These are phyloP conservation scores for Leucocoprinus sp. DNA, from an alignment of 768 basidiomycete species.

Conservation along the genomic window DNA sequence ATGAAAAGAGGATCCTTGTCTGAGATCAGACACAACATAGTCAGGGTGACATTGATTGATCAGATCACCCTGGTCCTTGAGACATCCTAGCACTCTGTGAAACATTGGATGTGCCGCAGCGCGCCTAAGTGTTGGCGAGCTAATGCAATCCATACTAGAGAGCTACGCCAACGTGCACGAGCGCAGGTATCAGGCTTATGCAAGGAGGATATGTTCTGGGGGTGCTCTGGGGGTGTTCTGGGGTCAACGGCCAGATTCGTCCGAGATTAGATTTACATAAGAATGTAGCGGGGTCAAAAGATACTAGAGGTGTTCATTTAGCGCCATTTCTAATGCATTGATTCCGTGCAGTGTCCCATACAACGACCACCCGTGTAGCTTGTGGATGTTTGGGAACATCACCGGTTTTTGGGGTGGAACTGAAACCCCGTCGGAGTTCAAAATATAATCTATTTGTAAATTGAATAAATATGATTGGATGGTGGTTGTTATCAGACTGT, in stretches of 20 bases:
- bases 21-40: neutral
- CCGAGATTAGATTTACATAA: slow-evolving; percentile 6
- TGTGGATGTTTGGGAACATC: too few species aligned
- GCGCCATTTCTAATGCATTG: too few species aligned
- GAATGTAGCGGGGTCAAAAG: slow-evolving; percentile 1
- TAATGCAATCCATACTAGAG: too few species aligned
- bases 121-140: too few species aligned
- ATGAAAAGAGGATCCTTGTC: slow-evolving; percentile 6
- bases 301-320: neutral
- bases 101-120: too few species aligned
- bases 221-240: neutral
- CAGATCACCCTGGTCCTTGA: slow-evolving; percentile 8
- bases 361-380: too few species aligned
- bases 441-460: slow-evolving; percentile 11
- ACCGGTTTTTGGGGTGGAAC: neutral
- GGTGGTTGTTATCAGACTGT: slow-evolving; percentile 9
- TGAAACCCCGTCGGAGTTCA: slow-evolving; percentile 6
- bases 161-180: neutral
- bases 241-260: slow-evolving; percentile 4
- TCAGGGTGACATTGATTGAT: slow-evolving; percentile 7
- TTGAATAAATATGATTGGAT: slow-evolving; percentile 17
- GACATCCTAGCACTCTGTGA: too few species aligned
- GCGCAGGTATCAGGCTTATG: neutral
- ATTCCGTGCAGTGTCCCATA: too few species aligned
- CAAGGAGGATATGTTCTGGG: neutral